Conservation (phyloP, 2,329 filamentous ascomycete species). For the Penicillium sp. region DNA sequence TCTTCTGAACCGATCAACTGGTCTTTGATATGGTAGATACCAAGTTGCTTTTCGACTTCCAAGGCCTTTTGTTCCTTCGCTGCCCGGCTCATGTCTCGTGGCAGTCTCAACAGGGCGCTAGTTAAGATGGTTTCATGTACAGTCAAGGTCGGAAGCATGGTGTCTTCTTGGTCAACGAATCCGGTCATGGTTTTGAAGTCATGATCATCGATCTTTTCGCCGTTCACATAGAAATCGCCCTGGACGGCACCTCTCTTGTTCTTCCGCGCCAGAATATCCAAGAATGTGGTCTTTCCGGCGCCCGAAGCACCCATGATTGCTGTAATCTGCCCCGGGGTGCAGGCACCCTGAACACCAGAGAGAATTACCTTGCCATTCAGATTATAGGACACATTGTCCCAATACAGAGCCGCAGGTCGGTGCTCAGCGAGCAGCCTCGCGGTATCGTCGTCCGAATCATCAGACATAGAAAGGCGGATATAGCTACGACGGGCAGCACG, state of each 20-base stretch:
- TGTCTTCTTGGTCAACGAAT: conserved; percentile 98
- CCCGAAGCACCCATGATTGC: conserved; percentile 99
- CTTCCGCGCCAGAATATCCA: conserved; percentile 94
- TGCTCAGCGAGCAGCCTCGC: conserved; percentile 88
- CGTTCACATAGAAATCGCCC: conserved; percentile 91
- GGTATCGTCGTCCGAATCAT: conserved; percentile 86
- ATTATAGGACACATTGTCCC: conserved; percentile 83
- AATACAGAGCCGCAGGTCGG: conserved; percentile 85
- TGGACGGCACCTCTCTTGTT: conserved; percentile 83
- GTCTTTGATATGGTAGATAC: conserved; percentile 91
- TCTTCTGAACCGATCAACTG: conserved; percentile 97
- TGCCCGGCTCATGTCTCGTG: conserved; percentile 81
- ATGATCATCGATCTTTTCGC: conserved; percentile 80
- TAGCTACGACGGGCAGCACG: conserved; percentile 65
- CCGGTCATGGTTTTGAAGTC: conserved; percentile 93
- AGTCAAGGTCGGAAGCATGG: conserved; percentile 91
- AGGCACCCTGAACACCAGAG: conserved; percentile 76
- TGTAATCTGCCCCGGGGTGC: conserved; percentile 92
- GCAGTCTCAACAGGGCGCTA: conserved; percentile 88
- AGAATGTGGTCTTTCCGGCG: conserved; percentile 94
- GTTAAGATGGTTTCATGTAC: conserved; percentile 98
- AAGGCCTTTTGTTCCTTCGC: conserved; percentile 91
- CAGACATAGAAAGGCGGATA: conserved; percentile 74
- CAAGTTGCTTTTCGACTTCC: conserved; percentile 94
- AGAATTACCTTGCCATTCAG: conserved; percentile 90